Conservation (phyloP, 2,329 filamentous ascomycete genomes). For the Nigrograna mackinnonii region DNA sequence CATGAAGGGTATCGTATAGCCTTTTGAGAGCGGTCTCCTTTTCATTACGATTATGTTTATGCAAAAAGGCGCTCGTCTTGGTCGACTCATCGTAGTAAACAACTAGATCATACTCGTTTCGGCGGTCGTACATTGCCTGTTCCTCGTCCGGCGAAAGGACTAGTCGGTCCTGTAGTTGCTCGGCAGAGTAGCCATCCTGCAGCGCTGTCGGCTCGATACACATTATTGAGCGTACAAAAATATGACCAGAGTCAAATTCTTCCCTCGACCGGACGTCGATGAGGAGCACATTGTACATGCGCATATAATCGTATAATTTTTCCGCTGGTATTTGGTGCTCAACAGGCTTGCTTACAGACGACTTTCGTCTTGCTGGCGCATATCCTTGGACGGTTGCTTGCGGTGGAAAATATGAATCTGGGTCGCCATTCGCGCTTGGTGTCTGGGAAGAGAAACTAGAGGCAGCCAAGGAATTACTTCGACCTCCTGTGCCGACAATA, state of each 20-base stretch:
- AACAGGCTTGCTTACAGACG: slow-evolving; percentile 56
- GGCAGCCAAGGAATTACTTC: slow-evolving; percentile 58
- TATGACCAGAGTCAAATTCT: slow-evolving; percentile 86
- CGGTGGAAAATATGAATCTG: slow-evolving; percentile 48
- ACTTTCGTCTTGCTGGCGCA: slow-evolving; percentile 30
- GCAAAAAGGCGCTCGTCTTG: slow-evolving; percentile 61
- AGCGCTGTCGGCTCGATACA: slow-evolving; percentile 86
- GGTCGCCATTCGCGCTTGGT: slow-evolving; percentile 36
- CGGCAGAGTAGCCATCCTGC: slow-evolving; percentile 68
- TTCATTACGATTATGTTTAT: slow-evolving; percentile 47
- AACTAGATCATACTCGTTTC: slow-evolving; percentile 79
- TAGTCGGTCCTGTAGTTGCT: slow-evolving; percentile 68
- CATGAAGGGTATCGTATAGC: slow-evolving; percentile 77
- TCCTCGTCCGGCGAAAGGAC: slow-evolving; percentile 76
- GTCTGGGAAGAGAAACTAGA: slow-evolving; percentile 42
- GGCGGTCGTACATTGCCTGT: slow-evolving; percentile 71
- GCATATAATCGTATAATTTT: slow-evolving; percentile 72
- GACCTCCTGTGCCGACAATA: slow-evolving; percentile 58
- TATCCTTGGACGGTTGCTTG: slow-evolving; percentile 18
- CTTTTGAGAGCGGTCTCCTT: slow-evolving; percentile 63
- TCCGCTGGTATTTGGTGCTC: slow-evolving; percentile 68
- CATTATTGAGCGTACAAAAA: slow-evolving; percentile 80
- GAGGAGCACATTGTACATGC: slow-evolving; percentile 70
- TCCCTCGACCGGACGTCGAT: slow-evolving; percentile 84
- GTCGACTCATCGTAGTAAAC: slow-evolving; percentile 85